phyloP scores from a whole-genome alignment of 257 asterid genomes.

The Capsicum baccatum region DNA sequence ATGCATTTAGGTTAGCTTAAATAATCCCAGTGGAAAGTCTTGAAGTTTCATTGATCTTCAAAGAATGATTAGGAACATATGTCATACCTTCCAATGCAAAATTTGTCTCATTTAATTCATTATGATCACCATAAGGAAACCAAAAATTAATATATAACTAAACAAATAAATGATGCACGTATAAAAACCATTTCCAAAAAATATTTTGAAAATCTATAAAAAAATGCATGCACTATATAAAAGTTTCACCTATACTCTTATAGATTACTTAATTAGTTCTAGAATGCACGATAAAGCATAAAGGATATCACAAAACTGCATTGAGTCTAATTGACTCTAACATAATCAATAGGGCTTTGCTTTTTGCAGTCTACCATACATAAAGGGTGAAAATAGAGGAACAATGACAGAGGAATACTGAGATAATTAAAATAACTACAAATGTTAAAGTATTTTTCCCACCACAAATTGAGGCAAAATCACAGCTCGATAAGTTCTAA shows the following conservation, averaged over 20 bases:
- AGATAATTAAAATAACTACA: background rate
- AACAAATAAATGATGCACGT: background rate
- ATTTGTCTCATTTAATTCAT: background rate
- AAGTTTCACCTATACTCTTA: background rate
- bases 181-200: background rate
- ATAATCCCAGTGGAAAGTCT: conserved; percentile 76
- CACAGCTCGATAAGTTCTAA: background rate
- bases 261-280: background rate
- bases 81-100: conserved; percentile 63
- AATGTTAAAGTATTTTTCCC: background rate
- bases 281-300: background rate
- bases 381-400: background rate
- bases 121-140: background rate
- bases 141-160: background rate
- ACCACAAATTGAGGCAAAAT: background rate
- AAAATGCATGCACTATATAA: background rate
- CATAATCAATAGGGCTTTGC: background rate
- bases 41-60: conserved; percentile 88
- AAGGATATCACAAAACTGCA: conserved; percentile 4
- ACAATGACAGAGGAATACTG: background rate
- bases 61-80: conserved; percentile 84
- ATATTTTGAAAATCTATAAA: background rate
- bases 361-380: conserved; percentile 6
- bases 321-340: background rate
- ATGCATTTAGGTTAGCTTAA: conserved; percentile 38